A percentile compares a stretch with the other conserved stretches of the same genome.
Conservation (phyloP, 768 basidiomycete species). For the Leccinum ochraceum region DNA sequence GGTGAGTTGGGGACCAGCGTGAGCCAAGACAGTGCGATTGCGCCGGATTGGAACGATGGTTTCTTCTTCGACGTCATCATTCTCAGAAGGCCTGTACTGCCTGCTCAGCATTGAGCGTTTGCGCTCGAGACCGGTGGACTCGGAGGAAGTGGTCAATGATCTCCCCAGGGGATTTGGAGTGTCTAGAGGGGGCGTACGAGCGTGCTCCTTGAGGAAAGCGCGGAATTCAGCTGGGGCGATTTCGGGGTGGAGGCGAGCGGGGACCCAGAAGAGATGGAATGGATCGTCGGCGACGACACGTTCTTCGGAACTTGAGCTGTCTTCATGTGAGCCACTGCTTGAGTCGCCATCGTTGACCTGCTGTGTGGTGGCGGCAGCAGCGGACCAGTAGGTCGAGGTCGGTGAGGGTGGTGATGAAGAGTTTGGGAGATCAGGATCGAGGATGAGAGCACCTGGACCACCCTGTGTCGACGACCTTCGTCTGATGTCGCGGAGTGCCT, state of each 20-base stretch:
- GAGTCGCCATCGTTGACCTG: conserved; percentile 47
- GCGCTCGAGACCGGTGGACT: conserved; percentile 57
- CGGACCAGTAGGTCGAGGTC: conserved; percentile 52
- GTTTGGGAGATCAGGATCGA: conserved; percentile 92
- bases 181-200: conserved; percentile 59
- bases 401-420: conserved; percentile 62
- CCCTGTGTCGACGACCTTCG: conserved; percentile 76
- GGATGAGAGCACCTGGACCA: conserved; percentile 76
- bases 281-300: conserved; percentile 63
- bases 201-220: conserved; percentile 92
- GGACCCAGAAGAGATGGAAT: conserved; percentile 97
- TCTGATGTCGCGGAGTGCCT: conserved; percentile 79
- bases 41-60: conserved; percentile 69
- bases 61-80: conserved; percentile 74
- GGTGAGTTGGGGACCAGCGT: conserved; percentile 82
- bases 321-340: conserved; percentile 43
- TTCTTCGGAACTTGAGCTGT: conserved; percentile 39
- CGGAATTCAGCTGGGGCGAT: conserved; percentile 96
- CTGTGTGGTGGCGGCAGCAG: conserved; percentile 32
- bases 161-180: conserved; percentile 41
- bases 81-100: conserved; percentile 83
- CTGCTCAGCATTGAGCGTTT: conserved; percentile 93
- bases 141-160: conserved; percentile 43
- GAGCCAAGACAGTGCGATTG: conserved; percentile 64
- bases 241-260: conserved; percentile 94